phyloP scores from a whole-genome alignment of 257 asterid genomes.

The Solanum microdontum region DNA sequence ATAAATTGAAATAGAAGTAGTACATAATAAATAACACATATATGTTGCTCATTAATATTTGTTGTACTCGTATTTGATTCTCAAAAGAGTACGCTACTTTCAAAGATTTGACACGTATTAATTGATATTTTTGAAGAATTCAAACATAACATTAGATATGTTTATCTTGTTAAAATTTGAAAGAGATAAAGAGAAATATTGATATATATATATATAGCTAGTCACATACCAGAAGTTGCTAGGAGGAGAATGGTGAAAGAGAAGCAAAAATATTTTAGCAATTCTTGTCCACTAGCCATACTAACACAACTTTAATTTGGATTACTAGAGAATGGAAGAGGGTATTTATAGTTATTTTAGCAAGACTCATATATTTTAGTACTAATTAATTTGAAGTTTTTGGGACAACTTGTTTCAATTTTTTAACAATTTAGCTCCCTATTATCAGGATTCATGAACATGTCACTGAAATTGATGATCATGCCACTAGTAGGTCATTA shows the following conservation, averaged over 20 bases:
- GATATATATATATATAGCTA: too few relatives aligned
- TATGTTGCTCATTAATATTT: neutral
- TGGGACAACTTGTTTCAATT: neutral
- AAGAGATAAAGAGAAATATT: too few relatives aligned
- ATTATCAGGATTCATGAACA: neutral
- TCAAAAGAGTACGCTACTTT: neutral
- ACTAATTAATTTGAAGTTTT: neutral
- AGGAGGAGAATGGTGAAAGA: too few relatives aligned
- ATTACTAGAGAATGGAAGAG: neutral
- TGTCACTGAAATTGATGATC: neutral
- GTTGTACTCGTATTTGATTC: neutral
- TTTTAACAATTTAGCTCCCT: neutral
- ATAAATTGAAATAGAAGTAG: neutral
- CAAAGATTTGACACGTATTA: neutral
- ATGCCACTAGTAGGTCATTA: neutral
- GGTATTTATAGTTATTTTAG: neutral
- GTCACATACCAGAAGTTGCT: too few relatives aligned
- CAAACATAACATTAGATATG: too few relatives aligned
- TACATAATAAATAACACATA: neutral
- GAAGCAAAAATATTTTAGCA: neutral
- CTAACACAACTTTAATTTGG: neutral
- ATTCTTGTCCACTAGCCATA: neutral
- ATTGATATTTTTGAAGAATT: neutral
- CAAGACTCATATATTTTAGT: neutral
- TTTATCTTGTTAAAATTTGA: too few relatives aligned